Conservation (phyloP, 2,329 filamentous ascomycete genomes). For the Neofusicoccum umdonicola region DNA sequence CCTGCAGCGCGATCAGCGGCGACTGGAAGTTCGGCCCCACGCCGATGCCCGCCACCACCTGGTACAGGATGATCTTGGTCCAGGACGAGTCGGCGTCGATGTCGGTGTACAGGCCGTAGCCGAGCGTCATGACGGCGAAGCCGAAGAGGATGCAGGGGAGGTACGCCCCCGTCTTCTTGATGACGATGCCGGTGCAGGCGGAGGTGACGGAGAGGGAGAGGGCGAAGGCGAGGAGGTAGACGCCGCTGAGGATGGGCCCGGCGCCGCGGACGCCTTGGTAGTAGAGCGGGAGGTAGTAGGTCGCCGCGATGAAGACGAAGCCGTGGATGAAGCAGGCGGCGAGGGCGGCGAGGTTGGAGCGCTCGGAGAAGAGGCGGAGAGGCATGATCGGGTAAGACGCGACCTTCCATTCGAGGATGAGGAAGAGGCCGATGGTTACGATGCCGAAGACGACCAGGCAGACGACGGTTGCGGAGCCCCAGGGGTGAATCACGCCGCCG, state of each 20-base stretch:
- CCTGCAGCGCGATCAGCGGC: slow-evolving; percentile 67
- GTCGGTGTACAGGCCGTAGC: slow-evolving; percentile 39
- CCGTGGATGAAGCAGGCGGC: slow-evolving; percentile 70
- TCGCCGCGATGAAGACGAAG: slow-evolving; percentile 72
- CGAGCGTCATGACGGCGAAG: slow-evolving; percentile 36
- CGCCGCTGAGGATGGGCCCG: slow-evolving; percentile 67
- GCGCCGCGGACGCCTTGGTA: slow-evolving; percentile 74
- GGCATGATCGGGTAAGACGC: slow-evolving; percentile 80
- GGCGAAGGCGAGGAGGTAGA: slow-evolving; percentile 71
- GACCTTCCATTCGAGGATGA: slow-evolving; percentile 69
- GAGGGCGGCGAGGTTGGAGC: slow-evolving; percentile 65
- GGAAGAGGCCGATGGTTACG: slow-evolving; percentile 63
- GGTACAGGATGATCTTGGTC: slow-evolving; percentile 41
- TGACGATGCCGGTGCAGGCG: slow-evolving; percentile 53
- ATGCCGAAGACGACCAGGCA: slow-evolving; percentile 75
- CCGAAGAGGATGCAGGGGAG: slow-evolving; percentile 39
- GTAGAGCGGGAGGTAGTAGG: slow-evolving; percentile 82
- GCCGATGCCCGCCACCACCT: slow-evolving; percentile 39
- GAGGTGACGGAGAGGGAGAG: slow-evolving; percentile 65
- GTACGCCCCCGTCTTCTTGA: slow-evolving; percentile 47
- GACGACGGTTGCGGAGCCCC: slow-evolving; percentile 71
- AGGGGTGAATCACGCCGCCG: slow-evolving; percentile 72
- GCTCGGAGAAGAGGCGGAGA: slow-evolving; percentile 63
- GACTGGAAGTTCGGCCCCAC: slow-evolving; percentile 68
- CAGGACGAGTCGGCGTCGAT: slow-evolving; percentile 32